phyloP scores from a whole-genome alignment of 257 asterid genomes.

The Ilex aquifolium region DNA sequence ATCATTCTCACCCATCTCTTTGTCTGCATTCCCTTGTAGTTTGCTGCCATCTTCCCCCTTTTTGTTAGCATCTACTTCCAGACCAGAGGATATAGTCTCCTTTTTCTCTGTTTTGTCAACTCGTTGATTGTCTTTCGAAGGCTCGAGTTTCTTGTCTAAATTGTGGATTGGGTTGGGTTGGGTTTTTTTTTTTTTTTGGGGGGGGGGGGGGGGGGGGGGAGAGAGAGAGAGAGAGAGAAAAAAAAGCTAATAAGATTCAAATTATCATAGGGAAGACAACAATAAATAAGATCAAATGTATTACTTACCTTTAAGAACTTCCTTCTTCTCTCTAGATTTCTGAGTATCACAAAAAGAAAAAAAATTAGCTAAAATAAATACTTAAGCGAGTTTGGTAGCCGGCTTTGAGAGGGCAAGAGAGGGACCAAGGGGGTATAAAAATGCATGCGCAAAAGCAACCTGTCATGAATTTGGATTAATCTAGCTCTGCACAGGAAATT shows the following conservation, averaged over 20 bases:
- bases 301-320: slow-evolving; percentile 61
- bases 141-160: slow-evolving; percentile 36
- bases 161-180: background rate
- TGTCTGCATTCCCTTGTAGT: slow-evolving; percentile 19
- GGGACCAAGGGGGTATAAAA: too few species aligned
- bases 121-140: slow-evolving; percentile 26
- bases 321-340: slow-evolving; percentile 54
- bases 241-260: background rate
- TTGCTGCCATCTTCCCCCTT: slow-evolving; percentile 36
- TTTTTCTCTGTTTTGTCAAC: slow-evolving; percentile 34
- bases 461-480: too few species aligned
- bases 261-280: background rate
- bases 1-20: slow-evolving; percentile 36
- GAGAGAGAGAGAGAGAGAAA: background rate
- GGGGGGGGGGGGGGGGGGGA: too few species aligned
- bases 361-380: slow-evolving; percentile 3
- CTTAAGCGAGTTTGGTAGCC: too few species aligned
- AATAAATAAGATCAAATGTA: slow-evolving; percentile 4
- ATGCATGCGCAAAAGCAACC: too few species aligned
- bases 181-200: too few species aligned
- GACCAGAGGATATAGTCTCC: slow-evolving; percentile 35
- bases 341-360: slow-evolving; percentile 19
- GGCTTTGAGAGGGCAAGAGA: too few species aligned
- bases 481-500: too few species aligned
- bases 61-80: slow-evolving; percentile 30